These are phyloP conservation scores for Paecilomyces niveus DNA, from an alignment of 2,329 filamentous ascomycete species.

Conservation along the genomic window DNA sequence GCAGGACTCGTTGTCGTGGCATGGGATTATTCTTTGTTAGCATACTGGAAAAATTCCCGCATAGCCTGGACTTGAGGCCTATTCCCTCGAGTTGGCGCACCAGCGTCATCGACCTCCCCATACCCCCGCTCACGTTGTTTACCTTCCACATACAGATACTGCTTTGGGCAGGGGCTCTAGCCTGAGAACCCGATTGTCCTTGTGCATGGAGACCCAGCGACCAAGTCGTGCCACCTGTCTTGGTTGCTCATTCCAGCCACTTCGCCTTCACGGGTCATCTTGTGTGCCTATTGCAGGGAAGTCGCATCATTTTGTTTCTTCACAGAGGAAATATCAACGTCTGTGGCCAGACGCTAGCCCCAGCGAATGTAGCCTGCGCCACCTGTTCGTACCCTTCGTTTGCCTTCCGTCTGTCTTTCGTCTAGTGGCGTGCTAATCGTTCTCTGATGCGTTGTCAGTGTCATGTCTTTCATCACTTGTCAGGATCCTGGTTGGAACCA, in stretches of 20 bases:
- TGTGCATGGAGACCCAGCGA: conserved; percentile 17
- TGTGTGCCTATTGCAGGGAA: conserved; percentile 14
- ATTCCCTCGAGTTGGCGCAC: neutral
- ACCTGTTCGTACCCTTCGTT: neutral
- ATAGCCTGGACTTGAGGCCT: conserved; percentile 14
- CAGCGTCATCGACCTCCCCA: conserved; percentile 12
- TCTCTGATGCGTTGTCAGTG: neutral
- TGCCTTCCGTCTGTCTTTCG: neutral
- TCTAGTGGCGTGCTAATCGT: neutral
- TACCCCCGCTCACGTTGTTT: conserved; percentile 20
- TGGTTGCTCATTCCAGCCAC: conserved; percentile 21
- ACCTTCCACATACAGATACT: conserved; percentile 20
- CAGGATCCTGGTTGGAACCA: neutral
- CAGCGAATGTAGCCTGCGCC: neutral
- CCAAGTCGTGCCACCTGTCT: conserved; percentile 30
- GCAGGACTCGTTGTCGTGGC: conserved; percentile 29
- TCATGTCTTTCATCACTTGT: neutral
- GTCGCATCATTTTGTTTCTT: conserved; percentile 13
- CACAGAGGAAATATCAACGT: conserved; percentile 8
- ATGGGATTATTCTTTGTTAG: conserved; percentile 20
- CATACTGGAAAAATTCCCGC: conserved; percentile 30
- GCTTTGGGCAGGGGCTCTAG: neutral
- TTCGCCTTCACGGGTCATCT: conserved; percentile 17
- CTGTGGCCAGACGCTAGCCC: neutral
- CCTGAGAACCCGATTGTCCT: conserved; percentile 13